Evolutionary conservation across 2,329 filamentous ascomycete species (phyloP), one percentile per base, ranked within the genome.

Genomic region (Aureobasidium mangrovei): DNA sequence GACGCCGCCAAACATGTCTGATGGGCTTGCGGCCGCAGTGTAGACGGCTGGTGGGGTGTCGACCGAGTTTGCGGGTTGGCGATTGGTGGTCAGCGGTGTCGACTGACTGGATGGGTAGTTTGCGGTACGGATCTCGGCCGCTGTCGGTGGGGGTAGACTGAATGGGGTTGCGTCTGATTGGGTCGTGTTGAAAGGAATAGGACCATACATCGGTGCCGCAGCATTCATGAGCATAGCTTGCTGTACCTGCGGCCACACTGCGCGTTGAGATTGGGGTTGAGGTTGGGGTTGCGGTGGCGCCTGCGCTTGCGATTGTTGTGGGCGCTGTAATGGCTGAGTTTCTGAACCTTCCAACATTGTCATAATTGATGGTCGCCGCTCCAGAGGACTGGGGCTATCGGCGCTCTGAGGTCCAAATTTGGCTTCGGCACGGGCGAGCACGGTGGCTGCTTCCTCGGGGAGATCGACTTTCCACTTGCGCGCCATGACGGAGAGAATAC

Each of bases 391-490:
- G 1, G 78, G 76, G 5, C 82, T 76, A 51, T 84, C 82, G 77
- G 52, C 79, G 3, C 56, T 32, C 78, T 85, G 90, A 2, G 78
- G 79, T 1, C 88, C 89, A 69, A 87, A 95, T 69, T 85, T 91
- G 42, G 81, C 76, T 64, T 94, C 88, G 2, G 88, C 86, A 35
- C 89, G 81, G 46, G 82, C 76, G n/a, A 97, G 78, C 2, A 94
- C 82, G 1, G 78, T 72, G 0, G 80, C 77, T 0, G 91, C 91
- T 69, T 97, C 91, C 56, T 88, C 84, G 0, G 93, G 91, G 7
- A 97, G 70, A 54, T 89, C 83, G 41, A 95, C 85, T 18, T 84
- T 85, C 91, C 93, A 97, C 63, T 93, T 93, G n/a, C 83, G 81
- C 0, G 86, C 85, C 9, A 95, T 80, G 3, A 94, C 82, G 60